Evolutionary conservation across 2,329 filamentous ascomycete species (phyloP).

Genomic region (Blastomyces gilchristii): DNA sequence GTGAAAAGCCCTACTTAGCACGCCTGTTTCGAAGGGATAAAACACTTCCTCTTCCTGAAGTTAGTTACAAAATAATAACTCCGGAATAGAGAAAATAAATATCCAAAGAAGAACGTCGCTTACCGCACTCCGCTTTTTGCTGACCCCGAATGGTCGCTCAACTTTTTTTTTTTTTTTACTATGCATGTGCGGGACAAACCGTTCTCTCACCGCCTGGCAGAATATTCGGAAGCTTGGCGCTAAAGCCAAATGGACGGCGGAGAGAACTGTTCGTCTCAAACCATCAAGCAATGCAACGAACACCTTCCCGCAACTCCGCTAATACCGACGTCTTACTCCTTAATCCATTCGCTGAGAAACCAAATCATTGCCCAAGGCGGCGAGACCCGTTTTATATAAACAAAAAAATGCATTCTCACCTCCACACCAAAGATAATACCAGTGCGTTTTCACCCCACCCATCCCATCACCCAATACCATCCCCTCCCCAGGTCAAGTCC

Average conservation of each 20-base stretch:
- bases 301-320: neutral
- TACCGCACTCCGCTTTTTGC: neutral
- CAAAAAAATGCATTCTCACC: conserved; percentile 81
- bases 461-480: neutral
- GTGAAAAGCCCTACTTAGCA: neutral
- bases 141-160: neutral
- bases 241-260: neutral
- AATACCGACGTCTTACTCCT: neutral
- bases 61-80: neutral
- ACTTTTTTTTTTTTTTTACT: conserved; percentile 5
- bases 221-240: conserved; percentile 13
- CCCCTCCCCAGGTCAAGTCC: neutral
- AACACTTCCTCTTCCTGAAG: neutral
- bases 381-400: neutral
- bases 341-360: neutral
- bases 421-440: conserved; percentile 84
- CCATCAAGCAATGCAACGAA: neutral
- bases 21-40: neutral
- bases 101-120: neutral
- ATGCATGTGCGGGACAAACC: conserved; percentile 4
- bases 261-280: too few species aligned
- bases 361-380: neutral
- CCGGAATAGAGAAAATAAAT: neutral
- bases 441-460: conserved; percentile 46
- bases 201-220: conserved; percentile 25